Base-by-base conservation (phyloP, 176 grass and related monocot species). In the Bonia amplexicaulis region DNA sequence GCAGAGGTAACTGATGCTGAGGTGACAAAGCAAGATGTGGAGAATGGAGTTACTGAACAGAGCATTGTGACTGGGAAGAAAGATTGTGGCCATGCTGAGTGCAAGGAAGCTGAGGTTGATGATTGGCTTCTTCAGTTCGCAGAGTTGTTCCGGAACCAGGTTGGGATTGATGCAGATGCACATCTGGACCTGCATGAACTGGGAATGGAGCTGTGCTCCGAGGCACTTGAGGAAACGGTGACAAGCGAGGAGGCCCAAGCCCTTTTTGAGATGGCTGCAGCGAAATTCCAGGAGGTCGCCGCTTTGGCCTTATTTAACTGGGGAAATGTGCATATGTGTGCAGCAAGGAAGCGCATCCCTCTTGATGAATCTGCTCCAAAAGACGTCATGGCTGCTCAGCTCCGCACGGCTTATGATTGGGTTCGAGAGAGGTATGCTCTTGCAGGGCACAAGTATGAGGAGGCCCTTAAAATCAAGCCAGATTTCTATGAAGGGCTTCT, bases 271-370 rank as follows among this genome's bases (percentile, higher is more conserved):
- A 90, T 95, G 87, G 93, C 96, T 78, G 85, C 93, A 71, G 58
- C 86, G 3, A 98, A 98, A 89, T 98, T 98, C 79, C 96, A 98
- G 82, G 96, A 98, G 84, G 96, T 98, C 27, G 91, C 93, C 1
- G 93, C 93, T 6, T 80, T 98, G 73, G 91, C 96, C 15, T 89
- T 98, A 69, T 98, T 98, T 83, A 96, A 98, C 22, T 98, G 96
- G 96, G 96, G 96, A 69, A 98, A 98, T 87, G 96, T 98, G 40
- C 89, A 98, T 71, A 98, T 98, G 96, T 98, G 96, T 53, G 91
- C 93, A 85, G 96, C 96, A 61, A 87, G 96, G 74, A 98, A 98
- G 74, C 90, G 86, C 82, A 98, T 98, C 23, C 93, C 96, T 76
- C 89, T 98, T 15, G 96, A 98, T 27, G 96, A 94, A 88, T 90